Evolutionary conservation across 2,329 filamentous ascomycete species (phyloP).

Genomic region (Cryphonectria japonica): DNA sequence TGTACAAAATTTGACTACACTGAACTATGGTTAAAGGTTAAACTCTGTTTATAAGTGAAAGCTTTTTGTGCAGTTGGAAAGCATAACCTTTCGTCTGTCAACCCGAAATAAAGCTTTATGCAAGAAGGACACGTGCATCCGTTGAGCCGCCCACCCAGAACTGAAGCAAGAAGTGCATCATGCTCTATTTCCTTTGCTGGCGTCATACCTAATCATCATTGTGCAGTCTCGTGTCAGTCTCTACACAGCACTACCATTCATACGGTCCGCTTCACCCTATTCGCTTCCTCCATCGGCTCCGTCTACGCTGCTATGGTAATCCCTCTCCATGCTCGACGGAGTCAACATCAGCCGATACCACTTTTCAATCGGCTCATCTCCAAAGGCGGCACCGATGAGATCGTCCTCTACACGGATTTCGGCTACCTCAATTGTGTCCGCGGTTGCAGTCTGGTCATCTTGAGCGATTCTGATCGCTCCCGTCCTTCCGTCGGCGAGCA

Average conservation of each 20-base stretch:
- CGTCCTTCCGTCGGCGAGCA: neutral
- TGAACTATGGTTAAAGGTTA: neutral
- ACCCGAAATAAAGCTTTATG: no score
- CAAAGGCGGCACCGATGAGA: neutral
- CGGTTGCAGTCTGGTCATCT: neutral
- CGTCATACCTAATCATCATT: neutral
- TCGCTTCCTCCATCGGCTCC: neutral
- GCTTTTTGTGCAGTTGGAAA: no score
- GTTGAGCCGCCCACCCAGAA: neutral
- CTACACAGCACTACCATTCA: neutral
- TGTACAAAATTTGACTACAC: neutral
- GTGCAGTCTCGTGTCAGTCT: neutral
- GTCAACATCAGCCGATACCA: conserved; percentile 4
- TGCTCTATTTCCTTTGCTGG: neutral
- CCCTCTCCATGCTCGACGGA: neutral
- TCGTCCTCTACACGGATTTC: conserved; percentile 11
- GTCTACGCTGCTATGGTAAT: neutral
- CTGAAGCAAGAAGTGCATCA: neutral
- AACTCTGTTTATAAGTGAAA: neutral
- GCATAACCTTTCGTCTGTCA: no score
- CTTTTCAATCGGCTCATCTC: conserved; percentile 10
- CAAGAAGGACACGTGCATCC: neutral
- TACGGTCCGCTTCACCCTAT: neutral
- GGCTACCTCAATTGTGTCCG: neutral
- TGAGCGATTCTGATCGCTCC: neutral